These are phyloP conservation scores for Lomentospora prolificans DNA, from an alignment of 2,329 filamentous ascomycete species.

Conservation along the genomic window DNA sequence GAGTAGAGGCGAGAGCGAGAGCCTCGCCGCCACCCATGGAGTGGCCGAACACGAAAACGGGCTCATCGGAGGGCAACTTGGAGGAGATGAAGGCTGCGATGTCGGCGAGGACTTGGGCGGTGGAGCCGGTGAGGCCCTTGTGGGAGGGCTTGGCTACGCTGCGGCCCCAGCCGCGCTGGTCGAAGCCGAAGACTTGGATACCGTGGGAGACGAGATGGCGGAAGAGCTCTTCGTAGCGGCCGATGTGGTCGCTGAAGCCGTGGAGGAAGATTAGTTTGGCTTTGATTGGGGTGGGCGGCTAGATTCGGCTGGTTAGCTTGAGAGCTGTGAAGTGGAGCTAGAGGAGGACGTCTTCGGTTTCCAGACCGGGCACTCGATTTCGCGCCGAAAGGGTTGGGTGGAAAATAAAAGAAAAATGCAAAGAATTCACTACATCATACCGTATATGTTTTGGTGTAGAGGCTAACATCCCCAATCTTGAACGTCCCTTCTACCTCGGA, in stretches of 20 bases:
- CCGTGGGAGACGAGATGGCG: conserved; percentile 56
- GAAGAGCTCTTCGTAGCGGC: conserved; percentile 69
- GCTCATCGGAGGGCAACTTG: conserved; percentile 43
- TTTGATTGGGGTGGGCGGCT: conserved; percentile 47
- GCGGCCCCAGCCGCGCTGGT: conserved; percentile 84
- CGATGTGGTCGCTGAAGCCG: conserved; percentile 80
- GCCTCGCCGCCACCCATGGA: conserved; percentile 82
- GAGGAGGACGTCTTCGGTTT: too few relatives aligned
- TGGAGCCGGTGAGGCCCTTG: conserved; percentile 65
- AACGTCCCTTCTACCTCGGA: conserved; percentile 41
- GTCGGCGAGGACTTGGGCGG: conserved; percentile 62
- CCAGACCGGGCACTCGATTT: too few relatives aligned
- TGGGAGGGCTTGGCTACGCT: conserved; percentile 53
- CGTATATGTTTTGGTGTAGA: conserved; percentile 50
- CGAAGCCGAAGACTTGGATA: conserved; percentile 68
- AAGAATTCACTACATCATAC: too few relatives aligned
- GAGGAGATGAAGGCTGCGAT: conserved; percentile 58
- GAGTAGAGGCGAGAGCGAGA: conserved; percentile 47
- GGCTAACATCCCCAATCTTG: conserved; percentile 30
- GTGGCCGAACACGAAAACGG: conserved; percentile 80
- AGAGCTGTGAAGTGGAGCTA: neutral
- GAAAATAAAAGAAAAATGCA: neutral
- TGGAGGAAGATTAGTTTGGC: conserved; percentile 78
- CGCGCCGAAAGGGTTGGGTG: neutral
- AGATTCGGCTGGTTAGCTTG: conserved; percentile 7